These are phyloP conservation scores for Ilyonectria destructans DNA, from an alignment of 2,329 filamentous ascomycete genomes.

Conservation along the genomic window DNA sequence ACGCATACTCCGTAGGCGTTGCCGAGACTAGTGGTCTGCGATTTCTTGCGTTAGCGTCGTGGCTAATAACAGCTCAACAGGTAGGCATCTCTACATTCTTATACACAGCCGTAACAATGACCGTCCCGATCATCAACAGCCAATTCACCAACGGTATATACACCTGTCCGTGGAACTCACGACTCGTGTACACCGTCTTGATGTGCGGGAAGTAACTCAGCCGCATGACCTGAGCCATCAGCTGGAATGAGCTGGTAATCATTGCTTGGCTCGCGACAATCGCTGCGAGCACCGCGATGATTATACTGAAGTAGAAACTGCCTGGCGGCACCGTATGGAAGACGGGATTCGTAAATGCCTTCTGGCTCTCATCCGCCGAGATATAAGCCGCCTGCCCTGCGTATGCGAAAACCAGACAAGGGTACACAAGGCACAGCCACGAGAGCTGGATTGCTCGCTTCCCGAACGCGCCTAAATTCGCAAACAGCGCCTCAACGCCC, in stretches of 20 bases:
- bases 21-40: conserved; percentile 75
- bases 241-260: conserved; percentile 82
- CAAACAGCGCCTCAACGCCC: conserved; percentile 85
- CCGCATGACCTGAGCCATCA: conserved; percentile 79
- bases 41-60: conserved; percentile 42
- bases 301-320: conserved; percentile 77
- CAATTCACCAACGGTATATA: conserved; percentile 85
- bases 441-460: conserved; percentile 80
- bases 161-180: conserved; percentile 80
- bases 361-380: conserved; percentile 65
- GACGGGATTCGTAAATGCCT: conserved; percentile 76
- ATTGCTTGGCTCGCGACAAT: conserved; percentile 86
- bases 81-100: conserved; percentile 69
- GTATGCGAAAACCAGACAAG: conserved; percentile 77
- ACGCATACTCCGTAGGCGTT: conserved; percentile 87
- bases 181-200: conserved; percentile 80
- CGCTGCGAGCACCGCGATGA: conserved; percentile 79
- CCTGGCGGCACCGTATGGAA: conserved; percentile 80
- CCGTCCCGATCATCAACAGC: conserved; percentile 82
- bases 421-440: conserved; percentile 80
- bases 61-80: background rate
- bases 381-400: conserved; percentile 84
- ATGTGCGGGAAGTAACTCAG: conserved; percentile 83
- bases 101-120: conserved; percentile 83
- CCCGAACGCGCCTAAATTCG: conserved; percentile 83